phyloP scores from a whole-genome alignment of 148 eudicot genomes.

The Silene conica region DNA sequence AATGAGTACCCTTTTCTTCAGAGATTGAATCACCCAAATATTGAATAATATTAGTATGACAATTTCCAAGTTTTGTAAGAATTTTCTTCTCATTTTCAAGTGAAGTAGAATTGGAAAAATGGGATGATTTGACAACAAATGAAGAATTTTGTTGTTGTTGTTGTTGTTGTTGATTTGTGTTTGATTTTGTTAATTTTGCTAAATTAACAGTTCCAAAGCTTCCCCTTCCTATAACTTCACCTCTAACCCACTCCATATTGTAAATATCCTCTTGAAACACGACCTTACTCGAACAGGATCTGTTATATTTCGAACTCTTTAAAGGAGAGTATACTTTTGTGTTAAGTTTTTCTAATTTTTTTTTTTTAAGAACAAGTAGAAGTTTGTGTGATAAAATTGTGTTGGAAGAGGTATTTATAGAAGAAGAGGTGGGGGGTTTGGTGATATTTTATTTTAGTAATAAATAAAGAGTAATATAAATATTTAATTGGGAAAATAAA shows the following conservation, averaged over 20 bases:
- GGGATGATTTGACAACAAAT: slow-evolving; percentile 68
- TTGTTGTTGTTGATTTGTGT: neutral
- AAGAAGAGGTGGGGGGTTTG: neutral
- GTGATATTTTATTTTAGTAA: neutral
- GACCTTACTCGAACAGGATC: neutral
- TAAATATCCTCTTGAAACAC: no score
- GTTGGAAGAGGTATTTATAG: slow-evolving; percentile 21
- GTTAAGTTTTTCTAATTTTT: neutral
- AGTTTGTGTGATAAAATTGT: neutral
- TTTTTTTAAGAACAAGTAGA: neutral
- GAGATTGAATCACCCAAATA: slow-evolving; percentile 48
- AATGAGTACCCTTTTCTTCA: slow-evolving; percentile 38
- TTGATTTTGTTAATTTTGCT: slow-evolving; percentile 37
- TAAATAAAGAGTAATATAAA: no score
- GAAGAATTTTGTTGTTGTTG: slow-evolving; percentile 13
- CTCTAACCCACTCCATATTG: slow-evolving; percentile 81
- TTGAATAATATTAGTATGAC: slow-evolving; percentile 39
- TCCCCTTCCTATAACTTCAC: slow-evolving; percentile 63
- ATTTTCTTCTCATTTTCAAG: slow-evolving; percentile 51
- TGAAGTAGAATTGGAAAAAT: slow-evolving; percentile 31
- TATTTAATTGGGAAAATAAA: no score
- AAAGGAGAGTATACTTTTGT: neutral
- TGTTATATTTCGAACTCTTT: neutral
- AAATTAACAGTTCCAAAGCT: slow-evolving; percentile 70
- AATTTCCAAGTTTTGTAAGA: slow-evolving; percentile 31